Percentiles rank a stretch among this genome's conserved stretches.
Conservation (phyloP, 208 protist species). For the Crithidia acanthocephali region DNA sequence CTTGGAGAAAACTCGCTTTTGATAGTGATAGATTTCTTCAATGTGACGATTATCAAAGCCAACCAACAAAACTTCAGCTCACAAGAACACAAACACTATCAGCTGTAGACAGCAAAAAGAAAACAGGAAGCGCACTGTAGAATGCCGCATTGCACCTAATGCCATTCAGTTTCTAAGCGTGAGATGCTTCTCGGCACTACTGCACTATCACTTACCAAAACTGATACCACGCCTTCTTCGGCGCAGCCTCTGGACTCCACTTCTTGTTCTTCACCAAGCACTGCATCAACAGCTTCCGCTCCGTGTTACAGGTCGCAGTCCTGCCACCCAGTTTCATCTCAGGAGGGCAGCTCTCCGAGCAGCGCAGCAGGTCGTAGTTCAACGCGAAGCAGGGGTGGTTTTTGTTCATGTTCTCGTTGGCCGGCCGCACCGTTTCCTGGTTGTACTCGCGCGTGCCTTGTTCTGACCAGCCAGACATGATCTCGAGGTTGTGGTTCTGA, state of each 20-base stretch:
- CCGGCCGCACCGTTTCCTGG: slow-evolving; percentile 66
- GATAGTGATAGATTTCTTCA: background rate
- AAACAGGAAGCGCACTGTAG: no score
- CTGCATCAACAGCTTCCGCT: slow-evolving; percentile 69
- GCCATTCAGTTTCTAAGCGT: background rate
- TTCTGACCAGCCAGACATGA: slow-evolving; percentile 77
- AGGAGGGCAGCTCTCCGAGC: slow-evolving; percentile 55
- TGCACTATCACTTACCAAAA: slow-evolving; percentile 35
- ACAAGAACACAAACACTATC: no score
- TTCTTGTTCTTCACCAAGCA: slow-evolving; percentile 74
- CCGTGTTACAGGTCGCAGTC: slow-evolving; percentile 63
- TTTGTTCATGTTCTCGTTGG: slow-evolving; percentile 37
- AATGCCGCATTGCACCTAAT: background rate
- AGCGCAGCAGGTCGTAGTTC: slow-evolving; percentile 59
- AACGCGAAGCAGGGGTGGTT: slow-evolving; percentile 60
- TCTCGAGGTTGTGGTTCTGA: slow-evolving; percentile 54
- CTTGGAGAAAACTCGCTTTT: no score
- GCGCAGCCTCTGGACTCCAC: slow-evolving; percentile 38
- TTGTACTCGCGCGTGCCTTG: slow-evolving; percentile 72
- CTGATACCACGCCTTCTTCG: slow-evolving; percentile 43
- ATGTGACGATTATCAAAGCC: background rate
- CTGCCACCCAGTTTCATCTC: slow-evolving; percentile 82
- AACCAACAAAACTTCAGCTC: background rate
- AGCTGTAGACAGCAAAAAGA: no score
- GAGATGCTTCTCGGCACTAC: no score